Conservation (phyloP, 1,284 basidiomycete species). For the Austroboletus rostrupii region DNA sequence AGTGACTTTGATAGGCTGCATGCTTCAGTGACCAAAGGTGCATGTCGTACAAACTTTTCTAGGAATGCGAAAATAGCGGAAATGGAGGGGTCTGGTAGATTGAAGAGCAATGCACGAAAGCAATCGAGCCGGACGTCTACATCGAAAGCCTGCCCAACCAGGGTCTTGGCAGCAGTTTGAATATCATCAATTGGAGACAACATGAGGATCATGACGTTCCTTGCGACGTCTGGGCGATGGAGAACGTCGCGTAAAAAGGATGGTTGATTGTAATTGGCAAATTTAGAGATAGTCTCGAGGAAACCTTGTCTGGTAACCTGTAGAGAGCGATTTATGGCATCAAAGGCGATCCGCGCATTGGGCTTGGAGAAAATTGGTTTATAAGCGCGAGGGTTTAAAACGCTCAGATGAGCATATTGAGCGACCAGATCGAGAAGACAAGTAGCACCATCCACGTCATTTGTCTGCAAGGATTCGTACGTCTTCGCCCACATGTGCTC, state of each 20-base stretch:
- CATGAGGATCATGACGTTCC: slow-evolving; percentile 62
- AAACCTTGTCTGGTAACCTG: slow-evolving; percentile 58
- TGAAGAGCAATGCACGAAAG: slow-evolving; percentile 71
- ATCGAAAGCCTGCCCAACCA: slow-evolving; percentile 80
- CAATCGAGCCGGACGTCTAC: slow-evolving; percentile 84
- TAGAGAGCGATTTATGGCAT: slow-evolving; percentile 58
- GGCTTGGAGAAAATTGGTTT: slow-evolving; percentile 35
- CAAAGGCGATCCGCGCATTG: slow-evolving; percentile 35
- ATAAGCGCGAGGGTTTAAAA: slow-evolving; percentile 52
- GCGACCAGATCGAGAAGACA: slow-evolving; percentile 56
- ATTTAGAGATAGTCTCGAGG: slow-evolving; percentile 55
- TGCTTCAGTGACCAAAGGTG: slow-evolving; percentile 71
- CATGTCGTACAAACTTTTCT: slow-evolving; percentile 59
- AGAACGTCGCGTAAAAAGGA: slow-evolving; percentile 51
- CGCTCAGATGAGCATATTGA: slow-evolving; percentile 63
- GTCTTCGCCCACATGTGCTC: slow-evolving; percentile 66
- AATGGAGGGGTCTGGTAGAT: slow-evolving; percentile 61
- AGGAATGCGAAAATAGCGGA: slow-evolving; percentile 69
- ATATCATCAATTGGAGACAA: slow-evolving; percentile 77
- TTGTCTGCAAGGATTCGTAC: slow-evolving; percentile 56
- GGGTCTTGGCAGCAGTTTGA: slow-evolving; percentile 67
- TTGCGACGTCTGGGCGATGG: slow-evolving; percentile 46
- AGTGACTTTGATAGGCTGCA: slow-evolving; percentile 82
- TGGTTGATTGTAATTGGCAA: slow-evolving; percentile 55
- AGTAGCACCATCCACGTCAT: slow-evolving; percentile 55